phyloP scores from a whole-genome alignment of 345 rosid species.

The Murraya paniculata region DNA sequence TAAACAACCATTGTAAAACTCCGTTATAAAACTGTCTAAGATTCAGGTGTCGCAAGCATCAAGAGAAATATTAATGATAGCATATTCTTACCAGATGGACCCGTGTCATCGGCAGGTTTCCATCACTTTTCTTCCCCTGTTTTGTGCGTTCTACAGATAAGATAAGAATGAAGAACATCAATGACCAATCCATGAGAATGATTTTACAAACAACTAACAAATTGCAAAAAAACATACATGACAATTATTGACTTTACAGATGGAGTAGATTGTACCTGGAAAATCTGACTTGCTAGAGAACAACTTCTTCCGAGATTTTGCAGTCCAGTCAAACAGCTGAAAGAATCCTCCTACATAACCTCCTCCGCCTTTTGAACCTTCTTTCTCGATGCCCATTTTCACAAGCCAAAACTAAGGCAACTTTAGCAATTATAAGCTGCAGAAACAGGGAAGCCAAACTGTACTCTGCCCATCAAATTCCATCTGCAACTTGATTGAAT shows the following conservation, averaged over 20 bases:
- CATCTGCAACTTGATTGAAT: slow-evolving; percentile 24
- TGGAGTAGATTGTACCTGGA: slow-evolving; percentile 40
- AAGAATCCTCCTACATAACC: slow-evolving; percentile 78
- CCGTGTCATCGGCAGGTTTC: slow-evolving; percentile 59
- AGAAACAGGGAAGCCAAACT: background rate
- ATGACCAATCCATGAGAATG: slow-evolving; percentile 9
- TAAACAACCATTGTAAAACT: background rate
- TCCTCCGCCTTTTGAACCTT: slow-evolving; percentile 55
- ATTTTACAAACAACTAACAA: background rate
- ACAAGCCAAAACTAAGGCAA: slow-evolving; percentile 5
- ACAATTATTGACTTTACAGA: background rate
- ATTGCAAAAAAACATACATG: background rate
- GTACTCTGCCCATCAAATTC: slow-evolving; percentile 21
- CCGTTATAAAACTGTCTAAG: background rate
- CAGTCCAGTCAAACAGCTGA: slow-evolving; percentile 94
- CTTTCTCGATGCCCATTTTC: slow-evolving; percentile 67
- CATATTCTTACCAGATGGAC: slow-evolving; percentile 40
- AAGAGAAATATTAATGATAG: slow-evolving; percentile 1
- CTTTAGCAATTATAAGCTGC: slow-evolving; percentile 7
- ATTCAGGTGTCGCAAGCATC: slow-evolving; percentile 4
- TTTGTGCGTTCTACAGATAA: slow-evolving; percentile 42
- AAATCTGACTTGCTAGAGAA: slow-evolving; percentile 73
- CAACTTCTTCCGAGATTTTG: slow-evolving; percentile 90
- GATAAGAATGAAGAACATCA: background rate
- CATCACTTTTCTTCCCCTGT: slow-evolving; percentile 63